Base-by-base conservation (phyloP, 768 basidiomycete species). In the Fomitopsis pulvina region DNA sequence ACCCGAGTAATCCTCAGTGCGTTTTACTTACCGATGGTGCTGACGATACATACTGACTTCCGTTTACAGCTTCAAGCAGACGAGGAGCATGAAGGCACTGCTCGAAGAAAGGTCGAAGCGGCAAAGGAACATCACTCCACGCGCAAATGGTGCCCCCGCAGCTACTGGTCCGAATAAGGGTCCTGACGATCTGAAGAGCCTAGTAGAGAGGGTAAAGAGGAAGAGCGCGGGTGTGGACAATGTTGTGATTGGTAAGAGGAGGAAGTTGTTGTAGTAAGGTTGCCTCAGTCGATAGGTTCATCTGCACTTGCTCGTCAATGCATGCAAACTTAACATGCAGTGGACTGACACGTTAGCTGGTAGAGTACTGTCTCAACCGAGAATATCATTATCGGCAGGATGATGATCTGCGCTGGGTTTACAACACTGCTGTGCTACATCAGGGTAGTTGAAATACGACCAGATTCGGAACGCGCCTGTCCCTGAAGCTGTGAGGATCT, bases 1-100 rank as follows among this genome's bases (percentile, higher is more conserved):
- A 99, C 66, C 95, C 96, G 18, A 88, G 81, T 47, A 89, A 97
- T 68, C 92, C 95, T 63, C 89, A 84, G 95, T 96, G 62, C 56
- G 92, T 76, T 1, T 22, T 3, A 25, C 26, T n/a, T 27, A 20
- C 27, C 18, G 28, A 21, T 21, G 22, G 41, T 43, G 26, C 12
- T 11, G 14, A 44, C 12, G 21, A 9, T 26, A 2, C 37, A 11
- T 39, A 20, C 27, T 26, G 24, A 11, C n/a, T 18, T 48, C 9
- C 18, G 18, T 2, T 27, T 51, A 43, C 59, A 97, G 93, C 49
- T 98, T 87, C 73, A 92, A 87, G 65, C 92, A 87, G 72, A 94
- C 95, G 1, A 90, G 87, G 66, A 81, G 82, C 44, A 99, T 98
- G 95, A 63, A 78, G 8, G 80, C 83, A 2, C 73, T 99, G 10